phyloP scores from a whole-genome alignment of 129 eudicot species.

The Chrysanthemum makinoi region DNA sequence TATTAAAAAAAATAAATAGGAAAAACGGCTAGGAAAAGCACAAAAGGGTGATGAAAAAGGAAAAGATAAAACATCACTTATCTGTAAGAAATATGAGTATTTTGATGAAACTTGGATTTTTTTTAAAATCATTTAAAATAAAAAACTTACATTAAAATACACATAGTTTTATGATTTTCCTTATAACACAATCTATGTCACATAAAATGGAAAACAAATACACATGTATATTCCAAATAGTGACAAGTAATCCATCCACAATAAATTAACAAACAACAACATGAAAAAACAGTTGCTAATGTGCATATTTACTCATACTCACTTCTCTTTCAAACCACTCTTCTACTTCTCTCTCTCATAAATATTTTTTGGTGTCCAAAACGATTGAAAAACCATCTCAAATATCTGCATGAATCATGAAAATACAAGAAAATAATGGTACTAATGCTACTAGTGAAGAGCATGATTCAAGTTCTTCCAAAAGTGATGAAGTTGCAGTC shows the following conservation, averaged over 20 bases:
- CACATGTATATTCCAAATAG: not conserved
- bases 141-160: no score
- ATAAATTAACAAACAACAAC: slow-evolving; percentile 6
- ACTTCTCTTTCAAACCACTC: slow-evolving; percentile 14
- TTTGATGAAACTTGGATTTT: no score
- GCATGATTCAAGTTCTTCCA: slow-evolving; percentile 30
- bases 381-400: slow-evolving; percentile 21
- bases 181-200: no score
- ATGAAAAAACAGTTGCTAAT: slow-evolving; percentile 9
- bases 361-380: slow-evolving; percentile 2
- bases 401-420: slow-evolving; percentile 32
- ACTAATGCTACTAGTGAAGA: slow-evolving; percentile 12
- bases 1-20: no score
- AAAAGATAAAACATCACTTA: no score
- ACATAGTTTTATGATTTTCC: no score
- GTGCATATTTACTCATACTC: slow-evolving; percentile 14
- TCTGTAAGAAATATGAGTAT: no score
- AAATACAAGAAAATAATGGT: slow-evolving; percentile 22
- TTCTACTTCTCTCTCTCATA: slow-evolving; percentile 16
- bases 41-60: no score
- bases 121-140: no score
- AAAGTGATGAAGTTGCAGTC: slow-evolving; percentile 16
- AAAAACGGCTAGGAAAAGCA: no score
- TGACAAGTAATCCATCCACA: not conserved
- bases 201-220: no score